phyloP scores from a whole-genome alignment of 176 grass and related monocot genomes.

The Ampelocalamus luodianensis region DNA sequence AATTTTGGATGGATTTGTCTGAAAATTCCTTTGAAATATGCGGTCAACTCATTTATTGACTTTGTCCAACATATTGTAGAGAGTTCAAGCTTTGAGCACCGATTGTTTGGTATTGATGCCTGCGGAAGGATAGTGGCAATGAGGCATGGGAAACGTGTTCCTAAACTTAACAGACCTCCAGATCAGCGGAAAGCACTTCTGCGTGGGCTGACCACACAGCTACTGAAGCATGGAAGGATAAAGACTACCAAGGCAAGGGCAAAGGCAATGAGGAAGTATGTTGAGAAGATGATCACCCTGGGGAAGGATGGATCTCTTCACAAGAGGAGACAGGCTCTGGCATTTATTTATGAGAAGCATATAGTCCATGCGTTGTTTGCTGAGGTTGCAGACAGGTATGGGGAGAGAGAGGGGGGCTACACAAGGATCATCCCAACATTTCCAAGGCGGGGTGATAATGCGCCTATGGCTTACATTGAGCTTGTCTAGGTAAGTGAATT shows the following conservation, averaged over 20 bases:
- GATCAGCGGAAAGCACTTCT: conserved; percentile 85
- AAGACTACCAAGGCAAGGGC: conserved; percentile 86
- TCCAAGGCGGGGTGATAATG: conserved; percentile 86
- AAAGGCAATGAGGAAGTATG: conserved; percentile 85
- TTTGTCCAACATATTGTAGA: conserved; percentile 44
- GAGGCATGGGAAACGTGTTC: conserved; percentile 78
- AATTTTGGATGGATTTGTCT: neutral
- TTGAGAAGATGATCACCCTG: conserved; percentile 90
- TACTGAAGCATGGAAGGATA: conserved; percentile 87
- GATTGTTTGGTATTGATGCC: conserved; percentile 54
- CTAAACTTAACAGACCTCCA: conserved; percentile 78
- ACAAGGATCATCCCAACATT: conserved; percentile 87
- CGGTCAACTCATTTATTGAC: neutral
- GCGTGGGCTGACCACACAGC: conserved; percentile 80
- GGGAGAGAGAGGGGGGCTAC: conserved; percentile 82
- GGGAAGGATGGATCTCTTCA: conserved; percentile 92
- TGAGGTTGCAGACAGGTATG: conserved; percentile 81
- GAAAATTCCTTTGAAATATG: neutral
- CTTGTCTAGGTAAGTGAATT: conserved; percentile 74
- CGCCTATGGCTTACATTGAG: conserved; percentile 92
- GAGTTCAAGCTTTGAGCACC: conserved; percentile 53
- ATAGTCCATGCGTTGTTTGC: conserved; percentile 87
- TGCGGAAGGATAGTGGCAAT: conserved; percentile 79
- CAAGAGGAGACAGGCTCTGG: conserved; percentile 91
- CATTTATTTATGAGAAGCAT: conserved; percentile 89